Evolutionary conservation across 345 rosid genomes (phyloP).

Genomic region (Aethionema arabicum): DNA sequence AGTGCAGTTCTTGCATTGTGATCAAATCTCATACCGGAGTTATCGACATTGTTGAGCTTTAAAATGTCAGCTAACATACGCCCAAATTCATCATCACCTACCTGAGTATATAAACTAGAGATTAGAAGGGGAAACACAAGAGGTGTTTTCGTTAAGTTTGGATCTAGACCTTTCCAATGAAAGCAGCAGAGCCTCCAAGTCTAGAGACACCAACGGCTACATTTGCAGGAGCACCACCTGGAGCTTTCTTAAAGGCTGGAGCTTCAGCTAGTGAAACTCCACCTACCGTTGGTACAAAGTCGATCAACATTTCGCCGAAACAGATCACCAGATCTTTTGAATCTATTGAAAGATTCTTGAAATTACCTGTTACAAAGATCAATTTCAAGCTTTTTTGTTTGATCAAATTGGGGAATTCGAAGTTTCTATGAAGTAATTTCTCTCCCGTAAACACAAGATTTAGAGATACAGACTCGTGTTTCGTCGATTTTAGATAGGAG

Average conservation of each 20-base stretch:
- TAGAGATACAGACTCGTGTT: slow-evolving; percentile 11
- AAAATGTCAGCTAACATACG: slow-evolving; percentile 80
- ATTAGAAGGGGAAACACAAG: neutral
- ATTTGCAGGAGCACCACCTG: slow-evolving; percentile 99
- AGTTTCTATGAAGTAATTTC: slow-evolving; percentile 1
- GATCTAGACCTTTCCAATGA: slow-evolving; percentile 83
- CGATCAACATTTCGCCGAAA: slow-evolving; percentile 96
- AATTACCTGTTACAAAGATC: slow-evolving; percentile 33
- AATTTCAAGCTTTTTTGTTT: too few relatives aligned
- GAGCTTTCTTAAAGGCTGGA: slow-evolving; percentile 92
- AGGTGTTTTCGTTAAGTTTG: neutral
- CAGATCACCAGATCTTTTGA: slow-evolving; percentile 59
- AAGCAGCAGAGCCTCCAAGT: slow-evolving; percentile 93
- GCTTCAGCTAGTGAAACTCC: slow-evolving; percentile 96
- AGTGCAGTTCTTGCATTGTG: slow-evolving; percentile 79
- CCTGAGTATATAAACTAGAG: slow-evolving; percentile 28
- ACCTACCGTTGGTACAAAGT: slow-evolving; percentile 84
- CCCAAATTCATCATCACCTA: slow-evolving; percentile 96
- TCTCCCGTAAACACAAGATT: slow-evolving; percentile 2
- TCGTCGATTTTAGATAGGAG: too few relatives aligned
- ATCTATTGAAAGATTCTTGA: slow-evolving; percentile 35
- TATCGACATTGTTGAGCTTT: slow-evolving; percentile 71
- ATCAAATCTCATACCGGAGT: slow-evolving; percentile 81
- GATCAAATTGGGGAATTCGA: neutral
- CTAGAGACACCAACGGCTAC: slow-evolving; percentile 92